Evolutionary conservation across 768 basidiomycete species (phyloP), one percentile per base, ranked within the genome.

Genomic region (Naganishia onofrii): DNA sequence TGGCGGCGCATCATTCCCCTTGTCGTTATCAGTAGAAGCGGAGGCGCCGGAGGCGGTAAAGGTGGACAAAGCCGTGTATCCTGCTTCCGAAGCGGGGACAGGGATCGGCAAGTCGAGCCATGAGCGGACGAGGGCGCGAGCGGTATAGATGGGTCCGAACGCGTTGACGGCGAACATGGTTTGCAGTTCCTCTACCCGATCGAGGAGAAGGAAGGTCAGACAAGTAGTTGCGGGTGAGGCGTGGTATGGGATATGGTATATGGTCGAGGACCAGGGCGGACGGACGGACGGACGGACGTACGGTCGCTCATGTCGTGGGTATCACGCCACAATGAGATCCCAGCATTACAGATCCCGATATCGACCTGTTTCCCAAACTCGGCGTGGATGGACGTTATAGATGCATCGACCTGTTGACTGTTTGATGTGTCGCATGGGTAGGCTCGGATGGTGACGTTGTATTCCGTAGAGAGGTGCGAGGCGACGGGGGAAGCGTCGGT

Each of bases 311-410:
- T 77, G 32, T 78, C 73, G 21, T 75, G 68, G 0, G 74, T 65
- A 19, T 74, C 74, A 42, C 70, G 67, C 76, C 77, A 78, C 26
- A 76, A 42, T 46, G 73, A 70, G 36, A 78, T 74, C 4, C 79
- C 78, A 13, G 79, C 81, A 72, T 81, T 81, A 23, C 76, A 74
- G 13, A 81, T 72, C 28, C 73, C 77, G 29, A 77, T 67, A 66
- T 81, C 81, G 32, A 81, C 70, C 71, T 79, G 72, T 44, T 36
- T 66, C 6, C 81, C 80, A 51, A 79, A 75, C 7, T 75, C 76
- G 12, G 63, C 48, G 38, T 69, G 57, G 38, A 77, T 74, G 34
- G 74, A 57, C 17, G 76, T 71, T 19, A 81, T 74, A 60, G 78
- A 64, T 46, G 73, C 68, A 29, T 76, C 71, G 10, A 77, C 73